Conservation (phyloP, 176 grass and related monocot species). For the Dactylis glomerata region DNA sequence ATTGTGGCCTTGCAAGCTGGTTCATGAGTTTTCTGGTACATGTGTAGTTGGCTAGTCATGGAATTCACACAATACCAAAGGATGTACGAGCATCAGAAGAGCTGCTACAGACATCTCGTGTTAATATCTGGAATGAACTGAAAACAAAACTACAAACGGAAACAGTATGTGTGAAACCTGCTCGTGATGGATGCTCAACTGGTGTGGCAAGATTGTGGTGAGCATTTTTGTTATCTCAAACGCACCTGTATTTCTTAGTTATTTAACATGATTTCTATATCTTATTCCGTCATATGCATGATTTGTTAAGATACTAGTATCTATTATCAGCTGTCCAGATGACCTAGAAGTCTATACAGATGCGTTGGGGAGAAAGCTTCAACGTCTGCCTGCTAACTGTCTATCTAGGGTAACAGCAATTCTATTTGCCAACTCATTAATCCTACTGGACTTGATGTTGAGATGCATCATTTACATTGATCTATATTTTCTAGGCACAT, state of each 20-base stretch:
- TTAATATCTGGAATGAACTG: conserved; percentile 66
- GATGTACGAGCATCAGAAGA: conserved; percentile 59
- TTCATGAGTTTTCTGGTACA: conserved; percentile 16
- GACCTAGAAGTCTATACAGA: conserved; percentile 81
- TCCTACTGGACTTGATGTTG: background rate
- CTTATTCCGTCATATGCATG: background rate
- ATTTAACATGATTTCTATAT: background rate
- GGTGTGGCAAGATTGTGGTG: conserved; percentile 95
- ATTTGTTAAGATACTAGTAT: conserved; percentile 11
- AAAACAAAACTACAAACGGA: conserved; percentile 50
- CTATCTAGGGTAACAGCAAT: conserved; percentile 64
- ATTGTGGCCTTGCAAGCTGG: background rate
- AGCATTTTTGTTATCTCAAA: conserved; percentile 23
- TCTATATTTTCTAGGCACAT: conserved; percentile 61
- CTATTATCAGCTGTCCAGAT: conserved; percentile 51
- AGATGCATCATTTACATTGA: conserved; percentile 26
- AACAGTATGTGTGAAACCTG: conserved; percentile 90
- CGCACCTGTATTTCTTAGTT: background rate
- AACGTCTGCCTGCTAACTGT: conserved; percentile 78
- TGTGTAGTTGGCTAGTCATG: conserved; percentile 58
- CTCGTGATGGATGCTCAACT: conserved; percentile 94
- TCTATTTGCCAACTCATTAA: background rate
- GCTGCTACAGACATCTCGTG: conserved; percentile 41
- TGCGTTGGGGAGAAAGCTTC: conserved; percentile 49
- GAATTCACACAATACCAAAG: conserved; percentile 85